phyloP scores from a whole-genome alignment of 352 stramenopile species.

The Globisporangium yorkense region DNA sequence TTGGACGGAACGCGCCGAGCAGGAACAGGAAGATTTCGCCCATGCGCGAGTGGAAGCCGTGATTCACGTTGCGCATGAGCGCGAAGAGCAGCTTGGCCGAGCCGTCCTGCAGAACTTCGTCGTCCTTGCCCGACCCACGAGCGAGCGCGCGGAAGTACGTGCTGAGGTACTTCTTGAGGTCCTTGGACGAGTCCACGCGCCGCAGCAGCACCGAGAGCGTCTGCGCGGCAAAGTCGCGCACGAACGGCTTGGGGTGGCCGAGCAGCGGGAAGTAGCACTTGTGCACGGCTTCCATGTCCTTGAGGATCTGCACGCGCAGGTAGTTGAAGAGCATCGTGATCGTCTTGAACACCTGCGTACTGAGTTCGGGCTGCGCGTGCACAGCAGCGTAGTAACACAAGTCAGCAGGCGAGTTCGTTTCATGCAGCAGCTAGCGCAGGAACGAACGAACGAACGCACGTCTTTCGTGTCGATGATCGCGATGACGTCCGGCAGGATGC shows the following conservation, averaged over 20 bases:
- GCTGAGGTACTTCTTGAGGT: constrained; percentile 74
- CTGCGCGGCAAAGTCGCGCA: constrained; percentile 87
- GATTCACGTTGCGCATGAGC: constrained; percentile 78
- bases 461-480: constrained; percentile 83
- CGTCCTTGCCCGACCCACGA: constrained; percentile 47
- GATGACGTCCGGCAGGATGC: constrained; percentile 55
- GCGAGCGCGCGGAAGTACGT: constrained; percentile 74
- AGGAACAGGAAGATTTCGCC: constrained; percentile 68
- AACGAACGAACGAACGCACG: constrained; percentile 23
- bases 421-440: background rate
- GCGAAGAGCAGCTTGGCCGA: constrained; percentile 85
- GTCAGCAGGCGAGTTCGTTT: background rate
- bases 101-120: constrained; percentile 71
- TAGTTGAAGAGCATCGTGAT: constrained; percentile 88
- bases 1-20: constrained; percentile 65
- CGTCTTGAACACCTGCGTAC: constrained; percentile 89
- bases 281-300: constrained; percentile 88
- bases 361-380: constrained; percentile 65
- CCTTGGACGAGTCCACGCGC: constrained; percentile 67
- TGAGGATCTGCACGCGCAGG: constrained; percentile 73
- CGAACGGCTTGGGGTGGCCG: constrained; percentile 76
- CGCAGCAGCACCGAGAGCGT: constrained; percentile 81
- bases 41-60: constrained; percentile 86
- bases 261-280: constrained; percentile 89
- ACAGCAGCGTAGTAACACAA: background rate